Evolutionary conservation across 192 early-diverging fungal species (phyloP).

Genomic region (Spizellomyces sp.): DNA sequence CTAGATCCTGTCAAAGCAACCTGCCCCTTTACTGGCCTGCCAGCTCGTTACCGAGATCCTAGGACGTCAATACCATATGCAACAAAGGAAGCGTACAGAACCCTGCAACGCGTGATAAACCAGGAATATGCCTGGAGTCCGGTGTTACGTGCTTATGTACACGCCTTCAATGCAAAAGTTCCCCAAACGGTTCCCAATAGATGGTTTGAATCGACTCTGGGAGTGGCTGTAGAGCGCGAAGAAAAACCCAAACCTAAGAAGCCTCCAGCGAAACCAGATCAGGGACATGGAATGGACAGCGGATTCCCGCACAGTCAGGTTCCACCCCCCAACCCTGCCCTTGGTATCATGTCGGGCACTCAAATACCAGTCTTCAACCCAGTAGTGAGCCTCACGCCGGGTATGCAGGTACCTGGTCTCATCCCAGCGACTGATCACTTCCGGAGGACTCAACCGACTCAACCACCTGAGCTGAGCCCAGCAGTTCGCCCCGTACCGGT

Average conservation of each 20-base stretch:
- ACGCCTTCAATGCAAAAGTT: conserved; percentile 13
- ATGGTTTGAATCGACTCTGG: conserved; percentile 23
- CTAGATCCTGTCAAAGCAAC: conserved; percentile 12
- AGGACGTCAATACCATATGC: conserved; percentile 60
- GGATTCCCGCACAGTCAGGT: no score
- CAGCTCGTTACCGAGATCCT: conserved; percentile 65
- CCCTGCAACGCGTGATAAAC: conserved; percentile 45
- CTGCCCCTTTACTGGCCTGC: conserved; percentile 65
- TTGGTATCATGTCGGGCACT: no score
- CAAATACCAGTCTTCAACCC: no score
- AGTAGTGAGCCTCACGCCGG: no score
- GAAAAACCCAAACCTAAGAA: neutral
- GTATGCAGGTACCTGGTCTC: no score
- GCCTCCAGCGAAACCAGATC: neutral
- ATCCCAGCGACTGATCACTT: no score
- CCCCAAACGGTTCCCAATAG: conserved; percentile 6
- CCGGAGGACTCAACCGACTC: no score
- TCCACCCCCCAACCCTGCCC: no score
- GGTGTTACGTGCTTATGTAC: conserved; percentile 33
- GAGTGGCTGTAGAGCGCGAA: neutral
- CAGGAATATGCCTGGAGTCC: conserved; percentile 59
- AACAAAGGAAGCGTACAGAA: conserved; percentile 58
- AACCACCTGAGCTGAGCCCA: no score
- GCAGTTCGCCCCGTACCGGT: no score
- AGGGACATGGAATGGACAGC: neutral